A percentile compares a stretch with the other conserved stretches of the same genome.
Evolutionary conservation across 2,329 filamentous ascomycete genomes (phyloP).

Genomic region (Clonostachys solani): DNA sequence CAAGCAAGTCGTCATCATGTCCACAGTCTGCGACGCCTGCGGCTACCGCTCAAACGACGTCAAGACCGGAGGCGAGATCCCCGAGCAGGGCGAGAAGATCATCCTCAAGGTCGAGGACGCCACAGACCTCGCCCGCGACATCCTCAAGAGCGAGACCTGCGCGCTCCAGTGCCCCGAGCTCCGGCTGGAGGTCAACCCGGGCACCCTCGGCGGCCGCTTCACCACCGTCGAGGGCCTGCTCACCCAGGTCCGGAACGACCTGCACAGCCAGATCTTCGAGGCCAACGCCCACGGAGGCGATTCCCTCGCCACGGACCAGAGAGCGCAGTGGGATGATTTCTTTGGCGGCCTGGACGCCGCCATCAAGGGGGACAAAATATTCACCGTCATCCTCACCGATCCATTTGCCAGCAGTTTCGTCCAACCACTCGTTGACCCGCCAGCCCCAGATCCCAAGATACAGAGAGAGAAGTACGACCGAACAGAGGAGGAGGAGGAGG

Average conservation of each 20-base stretch:
- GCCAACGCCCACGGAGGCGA: slow-evolving; percentile 70
- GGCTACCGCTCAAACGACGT: slow-evolving; percentile 96
- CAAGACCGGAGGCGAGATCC: slow-evolving; percentile 93
- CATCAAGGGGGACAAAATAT: slow-evolving; percentile 75
- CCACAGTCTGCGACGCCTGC: slow-evolving; percentile 85
- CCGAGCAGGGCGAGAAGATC: slow-evolving; percentile 79
- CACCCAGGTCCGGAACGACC: slow-evolving; percentile 86
- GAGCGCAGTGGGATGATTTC: slow-evolving; percentile 73
- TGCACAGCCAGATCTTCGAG: slow-evolving; percentile 85
- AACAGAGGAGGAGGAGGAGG: slow-evolving; percentile 89
- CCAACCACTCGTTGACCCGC: slow-evolving; percentile 78
- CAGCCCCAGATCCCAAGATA: slow-evolving; percentile 71
- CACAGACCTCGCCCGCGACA: slow-evolving; percentile 82
- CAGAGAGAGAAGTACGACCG: slow-evolving; percentile 77
- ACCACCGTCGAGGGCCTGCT: slow-evolving; percentile 94
- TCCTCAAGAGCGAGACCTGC: slow-evolving; percentile 94
- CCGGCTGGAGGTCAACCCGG: slow-evolving; percentile 81
- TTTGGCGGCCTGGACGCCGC: slow-evolving; percentile 73
- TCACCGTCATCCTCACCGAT: slow-evolving; percentile 80
- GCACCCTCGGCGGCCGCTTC: slow-evolving; percentile 92
- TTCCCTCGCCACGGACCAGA: slow-evolving; percentile 64
- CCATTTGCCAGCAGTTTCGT: slow-evolving; percentile 92
- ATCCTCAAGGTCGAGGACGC: slow-evolving; percentile 65
- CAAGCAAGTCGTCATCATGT: slow-evolving; percentile 96
- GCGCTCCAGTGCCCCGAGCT: slow-evolving; percentile 84